Evolutionary conservation across 2,329 filamentous ascomycete genomes (phyloP), one percentile per base, ranked within the genome.

Genomic region (Sclerotinia subarctica): DNA sequence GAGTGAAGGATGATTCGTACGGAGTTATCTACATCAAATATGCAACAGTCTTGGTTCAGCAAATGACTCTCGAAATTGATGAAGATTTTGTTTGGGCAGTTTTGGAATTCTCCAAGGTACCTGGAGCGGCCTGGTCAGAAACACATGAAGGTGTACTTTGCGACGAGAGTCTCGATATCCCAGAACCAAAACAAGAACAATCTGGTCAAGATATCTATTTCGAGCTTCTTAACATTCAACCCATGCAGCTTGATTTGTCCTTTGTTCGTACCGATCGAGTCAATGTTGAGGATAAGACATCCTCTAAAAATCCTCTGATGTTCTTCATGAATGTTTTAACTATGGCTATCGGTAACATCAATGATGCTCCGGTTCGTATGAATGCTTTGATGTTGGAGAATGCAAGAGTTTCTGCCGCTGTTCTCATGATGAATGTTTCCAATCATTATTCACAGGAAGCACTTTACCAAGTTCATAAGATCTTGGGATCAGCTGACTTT

Each of bases 1-100:
- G 93, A 42, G 94, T 99, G 78, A 99, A 99, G 81, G 95, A 99
- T 76, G 94, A 99, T 76, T 97, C 94, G 0, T 99, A 98, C 76
- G 95, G 95, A 75, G 95, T 99, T 29, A 82, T 97, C 13, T 99
- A 99, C 80, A 94, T 99, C 84, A 99, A 99, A 79, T 99, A 99
- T 78, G 94, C 95, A 29, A 97, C 94, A 0, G 80, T 99, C 57
- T 82, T 99, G 44, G 82, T 99, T 57, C 95, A 99, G 79, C 94
- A 99, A 79, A 97, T 99, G 94, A 99, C 95, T 0, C 84, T 99
- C 2, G 95, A 99, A 74, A 88, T 99, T 60, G 95, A 99, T 72
- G 95, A 99, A 76, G 95, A 99, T 78, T 99, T 99, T 80, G 94
- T 99, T 68, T 97, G 97, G 78, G 94, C 95, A 0, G 86, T 99